Evolutionary conservation across 2,329 filamentous ascomycete genomes (phyloP).

Genomic region (Epichloe glyceriae): DNA sequence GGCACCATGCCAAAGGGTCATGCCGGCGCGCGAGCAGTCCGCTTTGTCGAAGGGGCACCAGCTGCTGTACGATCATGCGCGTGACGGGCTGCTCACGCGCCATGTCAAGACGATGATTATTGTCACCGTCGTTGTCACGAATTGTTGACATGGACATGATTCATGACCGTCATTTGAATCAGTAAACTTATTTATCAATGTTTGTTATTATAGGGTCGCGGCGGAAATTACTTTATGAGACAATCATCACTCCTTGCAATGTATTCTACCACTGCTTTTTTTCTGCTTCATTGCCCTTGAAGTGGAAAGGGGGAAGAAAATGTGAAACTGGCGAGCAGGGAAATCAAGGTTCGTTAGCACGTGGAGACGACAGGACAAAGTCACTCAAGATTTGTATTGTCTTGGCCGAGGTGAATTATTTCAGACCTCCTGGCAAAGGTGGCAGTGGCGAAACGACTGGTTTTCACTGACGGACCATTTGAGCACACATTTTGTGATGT

Average conservation of each 20-base stretch:
- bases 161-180: not conserved
- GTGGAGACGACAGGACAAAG: conserved; percentile 19
- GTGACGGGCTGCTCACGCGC: conserved; percentile 15
- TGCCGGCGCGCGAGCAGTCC: conserved; percentile 26
- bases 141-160: not conserved
- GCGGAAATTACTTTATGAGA: not conserved
- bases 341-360: conserved; percentile 11
- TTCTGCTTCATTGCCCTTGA: not conserved
- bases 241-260: conserved; percentile 3
- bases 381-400: conserved; percentile 16
- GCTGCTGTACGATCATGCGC: conserved; percentile 25
- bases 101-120: not conserved
- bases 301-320: not conserved
- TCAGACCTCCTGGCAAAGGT: conserved; percentile 1
- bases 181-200: not conserved
- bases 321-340: not conserved
- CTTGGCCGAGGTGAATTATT: conserved; percentile 4
- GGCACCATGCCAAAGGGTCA: conserved; percentile 22
- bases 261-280: conserved; percentile 3
- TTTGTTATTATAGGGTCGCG: not conserved
- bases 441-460: not conserved
- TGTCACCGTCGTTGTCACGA: not conserved
- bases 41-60: conserved; percentile 28
- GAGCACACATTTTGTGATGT: conserved; percentile 4
- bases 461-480: not conserved